Evolutionary conservation across 441 rosid genomes (phyloP), one percentile per base, ranked within the genome.

Genomic region (Brassica balearica): DNA sequence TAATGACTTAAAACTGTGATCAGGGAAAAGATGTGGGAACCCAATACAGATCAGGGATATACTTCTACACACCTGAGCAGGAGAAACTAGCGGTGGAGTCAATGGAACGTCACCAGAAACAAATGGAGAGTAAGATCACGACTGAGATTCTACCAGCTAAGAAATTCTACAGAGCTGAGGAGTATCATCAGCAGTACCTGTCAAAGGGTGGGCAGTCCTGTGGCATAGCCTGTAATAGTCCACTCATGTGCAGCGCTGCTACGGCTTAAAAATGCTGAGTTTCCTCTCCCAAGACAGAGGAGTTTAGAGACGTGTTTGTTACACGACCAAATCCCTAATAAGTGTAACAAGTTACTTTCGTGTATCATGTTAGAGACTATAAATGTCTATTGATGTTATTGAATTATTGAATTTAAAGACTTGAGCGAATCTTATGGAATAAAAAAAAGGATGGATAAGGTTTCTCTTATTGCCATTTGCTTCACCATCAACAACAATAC

Each of bases 11-110:
- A 8, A 29, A 41, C 12, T 10, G 48, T 41, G 2, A 41, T 41
- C 48, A 41, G 97, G 97, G 96, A 25, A 74, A 84, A 77, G 92
- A 89, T 82, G 90, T 91, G 65, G 97, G 98, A 70, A 85, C 92
- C 0, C 97, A 94, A 69, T 92, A 94, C 88, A 77, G 98, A 82
- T 92, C 96, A 9, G 97, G 97, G 61, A 88, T 92, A 77, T 94
- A 92, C 79, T 90, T 69, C 62, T 94, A 91, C 81, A 90, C 91
- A 8, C 85, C 95, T 0, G 97, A 91, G 83, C 98, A 94, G 81
- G 97, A 94, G 87, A 85, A 85, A 79, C 85, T 79, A 8, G 96
- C 97, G 7, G 72, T 1, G 3, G 96, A 90, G 60, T 90, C 97
- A 25, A 0, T 85, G 83, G 93, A 91, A 77, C 79, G 27, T 48